Evolutionary conservation across 2,329 filamentous ascomycete genomes (phyloP).

Genomic region (Tolypocladium inflatum): DNA sequence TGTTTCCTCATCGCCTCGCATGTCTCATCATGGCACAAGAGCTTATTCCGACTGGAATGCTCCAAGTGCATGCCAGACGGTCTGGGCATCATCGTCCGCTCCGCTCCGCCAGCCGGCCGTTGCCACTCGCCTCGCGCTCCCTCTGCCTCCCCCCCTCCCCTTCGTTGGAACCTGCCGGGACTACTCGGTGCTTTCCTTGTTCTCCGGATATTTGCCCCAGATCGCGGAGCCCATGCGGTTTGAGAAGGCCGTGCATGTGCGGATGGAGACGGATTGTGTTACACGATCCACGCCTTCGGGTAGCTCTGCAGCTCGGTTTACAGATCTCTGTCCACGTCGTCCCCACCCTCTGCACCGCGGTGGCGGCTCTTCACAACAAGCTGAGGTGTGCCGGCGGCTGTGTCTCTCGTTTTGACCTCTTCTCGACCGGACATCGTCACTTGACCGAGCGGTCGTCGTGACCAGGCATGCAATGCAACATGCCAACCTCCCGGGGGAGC

Average conservation of each 20-base stretch:
- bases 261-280: background rate
- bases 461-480: constrained; percentile 7
- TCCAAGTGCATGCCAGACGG: constrained; percentile 6
- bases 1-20: background rate
- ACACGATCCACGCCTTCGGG: background rate
- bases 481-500: constrained; percentile 5
- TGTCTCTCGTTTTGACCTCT: constrained; percentile 2
- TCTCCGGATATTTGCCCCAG: background rate
- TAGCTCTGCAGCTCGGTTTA: background rate
- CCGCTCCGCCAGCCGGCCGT: background rate
- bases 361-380: background rate
- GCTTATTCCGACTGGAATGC: constrained; percentile 7
- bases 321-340: background rate
- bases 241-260: background rate
- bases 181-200: background rate
- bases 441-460: constrained; percentile 1
- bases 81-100: constrained; percentile 1
- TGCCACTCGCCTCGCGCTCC: background rate
- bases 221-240: background rate
- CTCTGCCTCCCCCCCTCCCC: background rate
- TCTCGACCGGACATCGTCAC: constrained; percentile 3
- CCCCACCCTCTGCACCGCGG: background rate
- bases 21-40: constrained; percentile 8
- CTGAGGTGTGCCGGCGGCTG: background rate
- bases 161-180: background rate